Conservation (phyloP, 306 rosid species). For the Luffa aegyptiaca region DNA sequence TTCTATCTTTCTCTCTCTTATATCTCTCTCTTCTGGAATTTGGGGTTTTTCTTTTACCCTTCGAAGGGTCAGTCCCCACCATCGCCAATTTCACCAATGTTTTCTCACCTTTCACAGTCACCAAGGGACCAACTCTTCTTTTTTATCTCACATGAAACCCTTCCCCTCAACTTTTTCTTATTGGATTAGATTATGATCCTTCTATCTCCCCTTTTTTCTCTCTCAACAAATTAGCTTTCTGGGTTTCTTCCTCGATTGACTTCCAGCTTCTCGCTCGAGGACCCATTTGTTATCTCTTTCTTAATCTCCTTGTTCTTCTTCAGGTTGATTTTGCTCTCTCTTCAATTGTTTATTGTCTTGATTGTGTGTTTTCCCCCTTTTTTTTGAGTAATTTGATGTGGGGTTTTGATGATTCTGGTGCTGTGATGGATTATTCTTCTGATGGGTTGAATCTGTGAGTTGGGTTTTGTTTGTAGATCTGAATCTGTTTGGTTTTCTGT, state of each 20-base stretch:
- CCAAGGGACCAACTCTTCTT: conserved; percentile 8
- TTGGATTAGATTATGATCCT: not conserved
- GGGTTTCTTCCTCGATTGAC: conserved; percentile 6
- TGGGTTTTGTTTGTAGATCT: not conserved
- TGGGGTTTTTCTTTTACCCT: not conserved
- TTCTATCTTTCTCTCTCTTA: not conserved
- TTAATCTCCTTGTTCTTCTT: not conserved
- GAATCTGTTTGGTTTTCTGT: not conserved
- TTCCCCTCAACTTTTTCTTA: not conserved
- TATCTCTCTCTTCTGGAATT: not conserved
- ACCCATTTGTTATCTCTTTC: not conserved
- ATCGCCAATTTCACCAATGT: not conserved
- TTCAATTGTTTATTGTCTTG: not conserved
- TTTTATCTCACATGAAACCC: not conserved
- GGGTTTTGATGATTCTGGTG: not conserved
- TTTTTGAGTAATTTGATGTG: not conserved
- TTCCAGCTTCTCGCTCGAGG: not conserved
- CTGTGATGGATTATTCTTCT: not conserved
- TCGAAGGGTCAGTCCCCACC: not conserved
- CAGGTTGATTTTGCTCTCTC: not conserved
- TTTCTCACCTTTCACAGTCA: not conserved
- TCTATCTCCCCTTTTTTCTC: not conserved
- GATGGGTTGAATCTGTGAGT: not conserved
- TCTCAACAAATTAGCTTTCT: not conserved
- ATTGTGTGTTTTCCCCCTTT: not conserved